Evolutionary conservation across 1,284 basidiomycete genomes (phyloP), one percentile per base, ranked within the genome.

Genomic region (Sanghuangporus baumii): DNA sequence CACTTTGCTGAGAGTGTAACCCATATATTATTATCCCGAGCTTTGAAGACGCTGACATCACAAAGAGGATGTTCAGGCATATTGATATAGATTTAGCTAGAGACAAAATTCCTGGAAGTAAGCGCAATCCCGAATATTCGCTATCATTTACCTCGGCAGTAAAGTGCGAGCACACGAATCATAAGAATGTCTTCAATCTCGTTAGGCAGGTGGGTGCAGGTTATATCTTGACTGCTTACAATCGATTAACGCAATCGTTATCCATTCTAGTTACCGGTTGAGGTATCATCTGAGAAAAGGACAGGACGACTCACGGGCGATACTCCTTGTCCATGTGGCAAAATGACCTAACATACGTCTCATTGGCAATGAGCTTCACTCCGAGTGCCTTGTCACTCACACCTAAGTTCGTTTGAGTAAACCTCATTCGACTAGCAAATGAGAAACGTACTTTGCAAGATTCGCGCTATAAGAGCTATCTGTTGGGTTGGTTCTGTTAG

Each of bases 151-250:
- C 60, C 54, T 61, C 48, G n/a, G 8, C 11, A 38, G 18, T 57
- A 61, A 16, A 61, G 41, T 23, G 60, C 60, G 14, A 56, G 43
- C 14, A 61, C 60, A 8, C 60, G 55, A n/a, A 61, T 55, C 40
- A 57, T 26, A 9, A 61, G 60, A 18, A 61, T 38, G 50, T 57
- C 60, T 61, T 14, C 7, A 7, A n/a, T 41, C 11, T 6, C 26
- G 16, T 38, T 2, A 50, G 20, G 18, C 26, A 41, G 7, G 23
- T 12, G 4, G n/a, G 6, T 14, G 16, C 8, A 8, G 16, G 16
- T n/a, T 1, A 41, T 20, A 43, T 6, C 31, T 4, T 18, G 11
- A 57, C 6, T 50, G 6, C 43, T 59, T 48, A 60, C 59, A 60
- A 37, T 60, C 59, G 6, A 60, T 60, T 11, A 41, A 20, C 18